Percentiles rank a stretch among this genome's conserved stretches.
phyloP scores from a whole-genome alignment of 345 rosid genomes.

The Cardamine chenopodiifolia region DNA sequence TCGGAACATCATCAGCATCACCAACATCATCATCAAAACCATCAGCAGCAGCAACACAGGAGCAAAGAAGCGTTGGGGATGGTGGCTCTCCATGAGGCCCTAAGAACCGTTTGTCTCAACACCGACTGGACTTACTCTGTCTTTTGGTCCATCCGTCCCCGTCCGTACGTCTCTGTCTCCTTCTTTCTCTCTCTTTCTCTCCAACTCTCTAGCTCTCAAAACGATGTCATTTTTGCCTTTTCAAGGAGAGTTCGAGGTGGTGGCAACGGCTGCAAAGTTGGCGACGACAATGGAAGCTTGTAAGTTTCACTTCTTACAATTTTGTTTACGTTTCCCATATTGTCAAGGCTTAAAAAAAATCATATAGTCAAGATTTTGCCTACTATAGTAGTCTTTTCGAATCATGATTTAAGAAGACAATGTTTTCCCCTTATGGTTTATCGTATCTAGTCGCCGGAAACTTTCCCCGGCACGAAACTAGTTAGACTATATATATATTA shows the following conservation, averaged over 20 bases:
- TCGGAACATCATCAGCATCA: slow-evolving; percentile 62
- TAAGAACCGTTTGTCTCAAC: slow-evolving; percentile 95
- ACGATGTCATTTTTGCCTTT: slow-evolving; percentile 24
- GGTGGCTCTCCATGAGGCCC: slow-evolving; percentile 99
- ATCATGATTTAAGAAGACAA: slow-evolving; percentile 5
- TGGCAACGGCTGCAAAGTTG: slow-evolving; percentile 97
- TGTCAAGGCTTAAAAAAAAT: slow-evolving; percentile 6
- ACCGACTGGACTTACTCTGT: slow-evolving; percentile 99
- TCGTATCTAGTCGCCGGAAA: slow-evolving; percentile 13
- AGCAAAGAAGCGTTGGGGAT: slow-evolving; percentile 99
- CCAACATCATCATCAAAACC: slow-evolving; percentile 38
- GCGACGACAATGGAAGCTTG: slow-evolving; percentile 99
- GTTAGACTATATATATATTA: not conserved
- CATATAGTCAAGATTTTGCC: slow-evolving; percentile 13
- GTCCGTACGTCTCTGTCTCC: slow-evolving; percentile 61
- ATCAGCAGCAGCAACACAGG: slow-evolving; percentile 50
- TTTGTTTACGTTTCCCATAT: slow-evolving; percentile 12
- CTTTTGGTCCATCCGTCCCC: slow-evolving; percentile 99
- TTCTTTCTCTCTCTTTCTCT: not conserved
- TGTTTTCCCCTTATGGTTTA: not conserved
- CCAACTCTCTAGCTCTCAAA: slow-evolving; percentile 42
- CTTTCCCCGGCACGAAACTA: not conserved
- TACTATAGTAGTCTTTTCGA: slow-evolving; percentile 12
- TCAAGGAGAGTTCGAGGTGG: slow-evolving; percentile 94
- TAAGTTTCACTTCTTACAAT: slow-evolving; percentile 48